Evolutionary conservation across 768 basidiomycete species (phyloP), one percentile per base, ranked within the genome.

Genomic region (Chalciporus chontae): DNA sequence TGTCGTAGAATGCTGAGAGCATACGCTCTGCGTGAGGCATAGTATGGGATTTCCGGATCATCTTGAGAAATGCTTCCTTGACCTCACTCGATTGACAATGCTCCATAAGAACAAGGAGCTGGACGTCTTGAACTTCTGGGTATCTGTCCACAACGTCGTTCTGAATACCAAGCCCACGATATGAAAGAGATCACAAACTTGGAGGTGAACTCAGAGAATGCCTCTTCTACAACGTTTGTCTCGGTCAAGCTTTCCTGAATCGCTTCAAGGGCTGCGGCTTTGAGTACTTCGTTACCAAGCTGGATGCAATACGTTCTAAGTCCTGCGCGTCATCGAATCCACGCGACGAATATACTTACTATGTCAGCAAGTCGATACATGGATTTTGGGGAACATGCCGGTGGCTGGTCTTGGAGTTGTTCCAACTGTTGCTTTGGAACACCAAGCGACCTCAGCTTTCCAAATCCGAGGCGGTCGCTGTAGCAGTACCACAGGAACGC

Each of bases 291-390:
- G 21, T 64, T 24, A 9, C 37, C 56, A 10, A 63, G 13, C 62
- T 63, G 15, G 21, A 15, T 38, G 3, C 6, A 32, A 29, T 13
- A 21, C 0, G 2, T 21, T 40, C 17, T 47, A 38, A n/a, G n/a
- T 8, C 19, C 14, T 21, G 17, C 3, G 17, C 26, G 45, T 27
- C 8, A 24, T 23, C 18, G 3, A 40, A 15, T 17, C 29, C 5
- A 23, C 32, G 7, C 23, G 8, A 18, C 21, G 24, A 24, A 8
- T 7, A 47, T n/a, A 2, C 54, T 51, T 19, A 67, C 70, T n/a
- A 69, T 66, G 19, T 57, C 43, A 5, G 70, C 69, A 0, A 70
- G 51, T 45, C 66, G 65, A 27, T 70, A 71, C 67, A 71, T 70
- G 0, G 70, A 71, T 56, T 70, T 70, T 8, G 70, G 69, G 14